Evolutionary conservation across 2,329 filamentous ascomycete genomes (phyloP), one percentile per base, ranked within the genome.

Genomic region (Neurospora sp.): DNA sequence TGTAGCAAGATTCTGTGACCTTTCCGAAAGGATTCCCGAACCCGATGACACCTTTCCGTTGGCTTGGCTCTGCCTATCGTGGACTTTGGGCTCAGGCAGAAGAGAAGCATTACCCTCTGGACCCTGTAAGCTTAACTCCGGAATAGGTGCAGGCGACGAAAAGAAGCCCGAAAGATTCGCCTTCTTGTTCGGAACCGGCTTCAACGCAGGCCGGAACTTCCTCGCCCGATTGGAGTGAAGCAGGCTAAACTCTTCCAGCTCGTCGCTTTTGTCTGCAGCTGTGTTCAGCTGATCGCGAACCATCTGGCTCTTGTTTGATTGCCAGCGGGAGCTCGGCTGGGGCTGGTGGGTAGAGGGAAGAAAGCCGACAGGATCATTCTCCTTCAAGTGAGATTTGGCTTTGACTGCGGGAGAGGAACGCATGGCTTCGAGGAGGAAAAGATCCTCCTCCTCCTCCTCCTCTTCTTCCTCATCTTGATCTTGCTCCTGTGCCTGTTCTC

Each of bases 351-450:
- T 0, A 0, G 52, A 62, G 28, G 52, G 52, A 62, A 62, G 52
- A 17, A 62, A 8, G 52, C 23, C 0, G 28, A 4, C 12, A 36
- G 52, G 52, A 62, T 62, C 15, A 17, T 62, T 62, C 52, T 62
- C 52, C 28, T 62, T 62, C 8, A 6, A 1, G 12, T 17, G 28
- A 33, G 12, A n/a, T 36, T 62, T 62, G 23, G 23, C 12, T 1
- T 62, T 62, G 52, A 33, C 15, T 62, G 52, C 52, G 10, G 83
- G 82, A 1, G 81, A 81, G 6, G 81, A 78, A 12, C 86, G 82
- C 68, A 83, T 81, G 11, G 86, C 86, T 75, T 88, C 87, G 33
- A 87, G 75, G 39, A 85, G 86, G 86, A 86, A 89, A 11, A 89
- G 81, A 72, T 88, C 83, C 15, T 62, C 68, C 37, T 83, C 83